Evolutionary conservation across 495 filamentous ascomycete species (phyloP).

Genomic region (Amorphotheca resinae): DNA sequence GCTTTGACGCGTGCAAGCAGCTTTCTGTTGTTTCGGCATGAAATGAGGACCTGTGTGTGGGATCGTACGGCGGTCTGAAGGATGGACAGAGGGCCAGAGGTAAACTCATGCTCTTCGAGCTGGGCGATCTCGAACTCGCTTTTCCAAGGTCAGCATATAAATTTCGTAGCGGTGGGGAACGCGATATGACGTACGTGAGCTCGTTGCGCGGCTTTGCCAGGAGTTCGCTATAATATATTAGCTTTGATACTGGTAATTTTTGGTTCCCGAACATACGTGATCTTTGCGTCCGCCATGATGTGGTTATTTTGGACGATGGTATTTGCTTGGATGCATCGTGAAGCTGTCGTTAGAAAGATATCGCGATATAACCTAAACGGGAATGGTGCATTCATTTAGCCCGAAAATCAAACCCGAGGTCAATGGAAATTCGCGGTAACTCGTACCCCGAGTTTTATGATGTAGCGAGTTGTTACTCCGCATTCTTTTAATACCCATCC

Average conservation of each 20-base stretch:
- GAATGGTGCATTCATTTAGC: conserved; percentile 10
- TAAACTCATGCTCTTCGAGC: conserved; percentile 85
- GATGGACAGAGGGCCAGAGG: conserved; percentile 74
- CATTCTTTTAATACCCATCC: conserved; percentile 8
- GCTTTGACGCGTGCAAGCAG: conserved; percentile 70
- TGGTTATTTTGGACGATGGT: conserved; percentile 15
- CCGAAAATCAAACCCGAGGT: conserved; percentile 14
- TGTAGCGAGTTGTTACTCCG: conserved; percentile 7
- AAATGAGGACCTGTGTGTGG: conserved; percentile 82
- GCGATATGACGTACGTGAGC: conserved; percentile 52
- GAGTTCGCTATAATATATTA: conserved; percentile 47
- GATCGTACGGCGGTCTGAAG: conserved; percentile 83
- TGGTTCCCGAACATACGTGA: conserved; percentile 46
- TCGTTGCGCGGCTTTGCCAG: conserved; percentile 68
- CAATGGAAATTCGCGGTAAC: background rate
- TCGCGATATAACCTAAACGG: conserved; percentile 13
- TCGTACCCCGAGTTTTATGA: too few species aligned
- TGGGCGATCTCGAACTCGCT: conserved; percentile 84
- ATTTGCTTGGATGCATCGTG: conserved; percentile 13
- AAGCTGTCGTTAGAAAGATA: conserved; percentile 12
- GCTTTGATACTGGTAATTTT: background rate
- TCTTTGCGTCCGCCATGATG: conserved; percentile 63
- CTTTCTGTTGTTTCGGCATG: conserved; percentile 81
- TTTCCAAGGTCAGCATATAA: conserved; percentile 7
- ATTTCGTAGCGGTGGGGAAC: conserved; percentile 6